A percentile compares a stretch with the other conserved stretches of the same genome.
Conservation (phyloP, 164 flowering plant species). For the Pachysandra terminalis region DNA sequence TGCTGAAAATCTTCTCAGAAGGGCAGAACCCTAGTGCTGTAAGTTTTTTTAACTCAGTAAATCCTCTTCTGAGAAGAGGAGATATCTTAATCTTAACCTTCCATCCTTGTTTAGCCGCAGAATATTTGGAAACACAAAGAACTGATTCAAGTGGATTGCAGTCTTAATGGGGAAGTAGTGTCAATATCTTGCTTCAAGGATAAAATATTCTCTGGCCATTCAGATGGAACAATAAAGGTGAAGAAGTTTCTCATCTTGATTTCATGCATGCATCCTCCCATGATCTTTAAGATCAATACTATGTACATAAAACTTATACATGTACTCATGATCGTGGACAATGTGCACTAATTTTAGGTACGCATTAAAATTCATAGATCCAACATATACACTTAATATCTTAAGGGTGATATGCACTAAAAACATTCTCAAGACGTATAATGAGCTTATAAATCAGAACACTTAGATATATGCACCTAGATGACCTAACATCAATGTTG, state of each 20-base stretch:
- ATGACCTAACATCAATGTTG: no score
- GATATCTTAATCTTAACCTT: neutral
- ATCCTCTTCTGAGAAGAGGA: conserved; percentile 1
- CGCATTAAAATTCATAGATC: neutral
- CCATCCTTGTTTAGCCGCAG: conserved; percentile 26
- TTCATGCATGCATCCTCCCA: neutral
- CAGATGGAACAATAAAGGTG: conserved; percentile 84
- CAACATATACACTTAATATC: no score
- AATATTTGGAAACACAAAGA: conserved; percentile 74
- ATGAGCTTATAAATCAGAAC: no score
- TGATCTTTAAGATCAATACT: neutral
- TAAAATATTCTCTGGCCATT: conserved; percentile 70
- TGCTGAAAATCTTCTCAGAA: conserved; percentile 58
- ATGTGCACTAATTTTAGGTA: neutral
- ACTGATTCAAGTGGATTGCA: conserved; percentile 60
- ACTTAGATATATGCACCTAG: no score
- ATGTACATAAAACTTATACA: neutral
- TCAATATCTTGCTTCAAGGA: conserved; percentile 56
- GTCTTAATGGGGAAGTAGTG: conserved; percentile 61
- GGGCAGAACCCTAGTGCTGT: conserved; percentile 56
- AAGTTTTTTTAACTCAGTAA: conserved; percentile 25
- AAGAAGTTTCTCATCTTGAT: neutral
- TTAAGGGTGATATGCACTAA: no score
- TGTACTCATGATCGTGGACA: neutral
- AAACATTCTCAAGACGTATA: no score